These are phyloP conservation scores for Spizellomyces punctatus DNA, from an alignment of 192 early-diverging fungal species.

Conservation along the genomic window DNA sequence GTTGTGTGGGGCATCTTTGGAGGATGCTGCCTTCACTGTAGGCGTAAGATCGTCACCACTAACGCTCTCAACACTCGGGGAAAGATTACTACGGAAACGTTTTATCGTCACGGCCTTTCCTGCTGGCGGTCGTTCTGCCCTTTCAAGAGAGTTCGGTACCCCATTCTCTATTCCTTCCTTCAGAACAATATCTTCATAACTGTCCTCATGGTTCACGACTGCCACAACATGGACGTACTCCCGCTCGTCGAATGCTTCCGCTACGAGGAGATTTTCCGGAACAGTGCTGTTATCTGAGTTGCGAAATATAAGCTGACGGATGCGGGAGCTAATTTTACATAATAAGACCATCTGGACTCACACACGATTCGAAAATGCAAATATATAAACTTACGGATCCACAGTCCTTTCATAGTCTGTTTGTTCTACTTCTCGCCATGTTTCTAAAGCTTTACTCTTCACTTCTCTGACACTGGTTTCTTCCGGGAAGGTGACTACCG, in stretches of 20 bases:
- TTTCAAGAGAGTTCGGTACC: no score
- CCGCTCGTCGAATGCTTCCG: constrained; percentile 28
- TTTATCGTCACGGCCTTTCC: not conserved
- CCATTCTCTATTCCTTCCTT: no score
- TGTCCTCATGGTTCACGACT: no score
- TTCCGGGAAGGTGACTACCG: constrained; percentile 3
- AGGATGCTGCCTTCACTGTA: no score
- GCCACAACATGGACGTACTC: constrained; percentile 24
- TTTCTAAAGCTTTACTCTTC: constrained; percentile 9
- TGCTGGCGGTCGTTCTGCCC: not conserved
- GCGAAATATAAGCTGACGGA: constrained; percentile 6
- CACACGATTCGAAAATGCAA: not conserved
- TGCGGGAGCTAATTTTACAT: not conserved
- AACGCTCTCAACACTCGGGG: no score
- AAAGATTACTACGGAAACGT: no score
- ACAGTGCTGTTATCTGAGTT: constrained; percentile 26
- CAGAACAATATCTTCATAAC: no score
- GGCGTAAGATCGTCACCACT: no score
- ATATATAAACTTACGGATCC: not conserved
- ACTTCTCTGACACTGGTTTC: constrained; percentile 14
- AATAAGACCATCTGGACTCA: not conserved
- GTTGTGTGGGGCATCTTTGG: no score
- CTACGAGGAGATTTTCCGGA: constrained; percentile 15
- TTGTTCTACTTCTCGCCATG: constrained; percentile 15
- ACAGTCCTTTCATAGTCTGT: not conserved